Conservation (phyloP, 2,329 filamentous ascomycete genomes). For the Penicillium sp. region DNA sequence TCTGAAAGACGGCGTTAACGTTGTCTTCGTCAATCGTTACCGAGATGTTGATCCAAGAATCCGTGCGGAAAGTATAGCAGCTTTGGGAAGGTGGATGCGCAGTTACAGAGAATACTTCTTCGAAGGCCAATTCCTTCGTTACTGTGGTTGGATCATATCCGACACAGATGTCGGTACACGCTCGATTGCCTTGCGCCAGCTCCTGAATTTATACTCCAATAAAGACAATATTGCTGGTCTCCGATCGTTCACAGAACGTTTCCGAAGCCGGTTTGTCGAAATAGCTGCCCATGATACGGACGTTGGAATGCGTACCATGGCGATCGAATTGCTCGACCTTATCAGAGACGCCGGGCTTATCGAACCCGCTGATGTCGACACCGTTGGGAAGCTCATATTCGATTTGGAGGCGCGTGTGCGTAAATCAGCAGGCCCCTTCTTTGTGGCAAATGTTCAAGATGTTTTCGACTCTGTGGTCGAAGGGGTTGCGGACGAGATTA, state of each 20-base stretch:
- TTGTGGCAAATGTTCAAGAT: conserved; percentile 84
- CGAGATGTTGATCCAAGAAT: conserved; percentile 91
- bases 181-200: conserved; percentile 83
- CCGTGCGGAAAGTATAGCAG: conserved; percentile 83
- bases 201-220: conserved; percentile 78
- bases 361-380: conserved; percentile 89
- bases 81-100: conserved; percentile 87
- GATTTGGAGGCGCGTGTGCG: conserved; percentile 84
- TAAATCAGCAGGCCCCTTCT: conserved; percentile 88
- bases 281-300: conserved; percentile 90
- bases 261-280: conserved; percentile 84
- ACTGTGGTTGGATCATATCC: conserved; percentile 93
- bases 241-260: conserved; percentile 91
- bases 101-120: conserved; percentile 86
- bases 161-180: conserved; percentile 76
- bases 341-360: conserved; percentile 84
- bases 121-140: conserved; percentile 86
- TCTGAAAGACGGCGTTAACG: conserved; percentile 86
- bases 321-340: conserved; percentile 80
- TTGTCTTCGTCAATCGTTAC: conserved; percentile 93
- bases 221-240: conserved; percentile 76
- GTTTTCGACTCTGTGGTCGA: conserved; percentile 79
- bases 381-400: conserved; percentile 84
- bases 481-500: conserved; percentile 78
- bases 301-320: conserved; percentile 75